A percentile compares a stretch with the other conserved stretches of the same genome.
phyloP scores from a whole-genome alignment of 2,329 filamentous ascomycete genomes.

The Coleophoma cylindrospora region DNA sequence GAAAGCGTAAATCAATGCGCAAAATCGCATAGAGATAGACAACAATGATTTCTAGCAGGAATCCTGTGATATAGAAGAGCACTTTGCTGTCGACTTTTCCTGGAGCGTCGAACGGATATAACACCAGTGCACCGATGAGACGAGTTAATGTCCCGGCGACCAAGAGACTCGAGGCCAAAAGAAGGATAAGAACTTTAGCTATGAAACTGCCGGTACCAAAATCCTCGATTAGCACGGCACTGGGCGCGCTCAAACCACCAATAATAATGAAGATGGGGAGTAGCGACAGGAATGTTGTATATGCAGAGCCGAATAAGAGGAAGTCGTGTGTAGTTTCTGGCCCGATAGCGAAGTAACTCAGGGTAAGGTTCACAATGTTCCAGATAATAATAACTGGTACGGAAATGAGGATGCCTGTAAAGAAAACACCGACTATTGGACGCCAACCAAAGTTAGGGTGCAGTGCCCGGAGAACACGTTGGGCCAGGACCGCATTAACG shows the following conservation, averaged over 20 bases:
- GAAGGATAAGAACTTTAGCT: constrained; percentile 63
- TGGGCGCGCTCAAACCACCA: constrained; percentile 36
- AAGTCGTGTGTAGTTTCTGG: constrained; percentile 61
- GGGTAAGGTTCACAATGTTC: constrained; percentile 60
- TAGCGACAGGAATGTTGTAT: constrained; percentile 63
- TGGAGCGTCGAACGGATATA: constrained; percentile 44
- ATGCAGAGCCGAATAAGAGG: constrained; percentile 49
- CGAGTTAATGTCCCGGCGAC: constrained; percentile 67
- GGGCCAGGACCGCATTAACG: constrained; percentile 71
- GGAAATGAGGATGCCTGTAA: constrained; percentile 48
- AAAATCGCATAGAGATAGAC: constrained; percentile 60
- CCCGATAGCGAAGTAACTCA: constrained; percentile 42
- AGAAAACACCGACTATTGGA: constrained; percentile 39
- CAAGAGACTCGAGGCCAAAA: constrained; percentile 54
- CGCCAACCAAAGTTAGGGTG: constrained; percentile 71
- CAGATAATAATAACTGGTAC: constrained; percentile 56
- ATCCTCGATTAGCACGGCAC: constrained; percentile 40
- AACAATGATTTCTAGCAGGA: constrained; percentile 66
- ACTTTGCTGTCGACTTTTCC: constrained; percentile 68
- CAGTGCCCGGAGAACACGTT: constrained; percentile 68
- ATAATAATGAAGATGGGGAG: constrained; percentile 40
- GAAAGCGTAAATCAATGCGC: constrained; percentile 71
- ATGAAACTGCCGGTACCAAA: constrained; percentile 65
- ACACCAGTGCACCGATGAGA: constrained; percentile 38
- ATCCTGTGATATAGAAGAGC: constrained; percentile 78